phyloP scores from a whole-genome alignment of 2,329 filamentous ascomycete genomes.

The Colletotrichum ledebouriae region DNA sequence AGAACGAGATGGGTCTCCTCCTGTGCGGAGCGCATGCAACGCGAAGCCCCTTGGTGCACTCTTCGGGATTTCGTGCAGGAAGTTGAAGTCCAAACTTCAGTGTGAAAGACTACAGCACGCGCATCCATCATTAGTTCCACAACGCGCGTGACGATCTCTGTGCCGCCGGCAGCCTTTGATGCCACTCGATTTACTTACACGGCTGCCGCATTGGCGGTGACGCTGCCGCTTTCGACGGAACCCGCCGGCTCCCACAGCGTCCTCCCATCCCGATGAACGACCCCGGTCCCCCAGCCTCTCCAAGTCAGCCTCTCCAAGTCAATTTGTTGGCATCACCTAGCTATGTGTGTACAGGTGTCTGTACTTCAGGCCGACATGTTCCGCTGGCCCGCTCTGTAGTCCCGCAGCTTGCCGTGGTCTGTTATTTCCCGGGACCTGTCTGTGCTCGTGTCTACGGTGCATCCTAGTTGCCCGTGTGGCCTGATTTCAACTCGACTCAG shows the following conservation, averaged over 20 bases:
- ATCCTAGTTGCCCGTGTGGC: conserved; percentile 2
- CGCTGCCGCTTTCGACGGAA: background rate
- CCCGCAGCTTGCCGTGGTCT: conserved; percentile 22
- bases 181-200: background rate
- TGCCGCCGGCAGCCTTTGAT: background rate
- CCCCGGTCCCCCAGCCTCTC: background rate
- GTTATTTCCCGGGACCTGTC: background rate
- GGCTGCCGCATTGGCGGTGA: background rate
- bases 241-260: conserved; percentile 6
- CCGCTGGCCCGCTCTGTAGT: conserved; percentile 18
- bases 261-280: too few relatives aligned
- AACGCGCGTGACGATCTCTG: background rate
- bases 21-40: background rate
- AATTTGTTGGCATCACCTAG: background rate
- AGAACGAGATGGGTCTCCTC: background rate
- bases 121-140: background rate
- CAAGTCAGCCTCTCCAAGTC: too few relatives aligned
- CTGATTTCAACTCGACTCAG: background rate
- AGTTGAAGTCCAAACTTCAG: background rate
- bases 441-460: background rate
- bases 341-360: too few relatives aligned
- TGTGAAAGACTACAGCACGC: too few relatives aligned
- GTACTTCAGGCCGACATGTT: conserved; percentile 12
- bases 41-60: conserved; percentile 4
- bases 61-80: conserved; percentile 20